Base-by-base conservation (phyloP, 495 filamentous ascomycete species). In the Xylaria longipes region DNA sequence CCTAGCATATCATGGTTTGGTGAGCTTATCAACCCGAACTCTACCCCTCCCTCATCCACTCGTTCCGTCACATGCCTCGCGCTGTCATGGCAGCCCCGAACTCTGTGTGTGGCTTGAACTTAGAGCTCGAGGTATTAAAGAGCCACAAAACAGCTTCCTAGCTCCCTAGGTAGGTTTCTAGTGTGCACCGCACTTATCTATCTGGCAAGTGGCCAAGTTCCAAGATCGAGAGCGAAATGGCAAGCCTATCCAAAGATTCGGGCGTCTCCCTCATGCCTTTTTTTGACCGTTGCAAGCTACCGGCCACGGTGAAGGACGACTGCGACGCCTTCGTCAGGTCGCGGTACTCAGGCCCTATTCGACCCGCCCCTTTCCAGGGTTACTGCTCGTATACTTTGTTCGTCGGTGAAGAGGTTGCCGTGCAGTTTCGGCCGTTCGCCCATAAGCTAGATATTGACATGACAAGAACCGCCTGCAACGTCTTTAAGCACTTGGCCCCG, bases 371-470 rank as follows among this genome's bases (percentile, higher is more conserved):
- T 8, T 75, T 72, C 22, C 87, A 89, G 67, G 87, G 87, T 46
- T 85, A 84, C 73, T 89, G 87, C 70, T 88, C 87, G 27, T 82
- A 82, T 71, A 87, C 87, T 0, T 50, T 89, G 8, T 78, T 78
- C 39, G 77, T 85, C 17, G 78, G 75, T 35, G 63, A 75, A 6
- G 71, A 80, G 35, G 73, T 65, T 11, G 80, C 87, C 67, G 73
- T 89, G 25, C 87, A 89, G 73, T 84, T 89, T 70, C 83, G 87
- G 5, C 86, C 87, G 27, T 33, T 65, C 0, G 74, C 71, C 2
- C 82, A 87, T 70, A 74, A 74, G 2, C 76, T 88, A 9, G 81
- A 88, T 67, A 70, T 84, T 15, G 52, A 46, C 1, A 79, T 86
- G 63, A 72, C 82, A n/a, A 52, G 41, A n/a, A 72, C 75, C 20